phyloP scores from a whole-genome alignment of 2,329 filamentous ascomycete genomes.

The Hymenoscyphus infarciens region DNA sequence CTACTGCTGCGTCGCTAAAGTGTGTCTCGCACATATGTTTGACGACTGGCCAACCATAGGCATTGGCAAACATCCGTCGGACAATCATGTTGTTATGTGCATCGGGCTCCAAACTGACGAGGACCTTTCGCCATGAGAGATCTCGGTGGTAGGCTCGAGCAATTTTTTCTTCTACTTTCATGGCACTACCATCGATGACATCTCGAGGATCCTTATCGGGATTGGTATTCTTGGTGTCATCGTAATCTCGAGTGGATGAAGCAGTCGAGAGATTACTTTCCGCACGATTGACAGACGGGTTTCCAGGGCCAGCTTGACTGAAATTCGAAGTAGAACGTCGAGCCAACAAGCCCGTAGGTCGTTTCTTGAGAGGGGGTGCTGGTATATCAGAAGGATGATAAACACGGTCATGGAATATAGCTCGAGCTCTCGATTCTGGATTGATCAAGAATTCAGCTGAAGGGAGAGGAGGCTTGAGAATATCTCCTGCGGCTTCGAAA shows the following conservation, averaged over 20 bases:
- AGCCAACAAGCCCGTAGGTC: slow-evolving; percentile 33
- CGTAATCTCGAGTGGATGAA: slow-evolving; percentile 47
- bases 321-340: slow-evolving; percentile 21
- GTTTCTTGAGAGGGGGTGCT: slow-evolving; percentile 64
- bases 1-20: slow-evolving; percentile 72
- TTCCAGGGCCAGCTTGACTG: background rate
- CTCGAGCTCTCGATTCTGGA: slow-evolving; percentile 73
- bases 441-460: slow-evolving; percentile 78
- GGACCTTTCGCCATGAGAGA: slow-evolving; percentile 91
- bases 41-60: slow-evolving; percentile 94
- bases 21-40: slow-evolving; percentile 94
- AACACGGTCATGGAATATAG: slow-evolving; percentile 94
- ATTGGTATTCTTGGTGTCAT: slow-evolving; percentile 47
- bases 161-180: slow-evolving; percentile 97
- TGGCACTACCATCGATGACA: slow-evolving; percentile 58
- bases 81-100: slow-evolving; percentile 99
- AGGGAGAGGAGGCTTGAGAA: slow-evolving; percentile 86
- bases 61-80: slow-evolving; percentile 92
- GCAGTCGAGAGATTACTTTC: slow-evolving; percentile 41
- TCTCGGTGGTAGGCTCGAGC: slow-evolving; percentile 90
- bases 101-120: slow-evolving; percentile 92
- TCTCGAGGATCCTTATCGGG: slow-evolving; percentile 45
- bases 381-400: slow-evolving; percentile 95
- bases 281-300: slow-evolving; percentile 38
- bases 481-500: slow-evolving; percentile 89